Conservation (phyloP, 495 filamentous ascomycete genomes). For the Talaromyces wortmannii region DNA sequence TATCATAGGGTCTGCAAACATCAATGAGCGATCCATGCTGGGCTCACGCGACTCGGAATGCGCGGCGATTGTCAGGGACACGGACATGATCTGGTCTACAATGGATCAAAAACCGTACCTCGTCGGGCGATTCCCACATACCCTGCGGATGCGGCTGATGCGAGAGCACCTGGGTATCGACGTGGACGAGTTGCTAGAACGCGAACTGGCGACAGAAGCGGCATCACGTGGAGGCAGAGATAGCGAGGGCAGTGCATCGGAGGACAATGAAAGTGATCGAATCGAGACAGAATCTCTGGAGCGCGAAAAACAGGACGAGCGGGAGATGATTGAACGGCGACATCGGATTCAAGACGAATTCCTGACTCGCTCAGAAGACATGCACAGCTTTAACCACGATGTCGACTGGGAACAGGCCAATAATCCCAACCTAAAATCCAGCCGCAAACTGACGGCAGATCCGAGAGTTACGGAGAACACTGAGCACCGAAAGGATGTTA, state of each 20-base stretch:
- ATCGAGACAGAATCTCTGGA: slow-evolving; percentile 26
- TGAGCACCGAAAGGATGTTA: slow-evolving; percentile 67
- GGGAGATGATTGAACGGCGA: slow-evolving; percentile 48
- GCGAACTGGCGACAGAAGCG: slow-evolving; percentile 52
- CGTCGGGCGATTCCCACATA: slow-evolving; percentile 89
- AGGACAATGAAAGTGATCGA: slow-evolving; percentile 24
- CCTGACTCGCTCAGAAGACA: slow-evolving; percentile 50
- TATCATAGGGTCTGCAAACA: slow-evolving; percentile 96
- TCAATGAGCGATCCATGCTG: slow-evolving; percentile 96
- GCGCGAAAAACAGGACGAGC: slow-evolving; percentile 39
- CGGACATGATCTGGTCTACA: slow-evolving; percentile 84
- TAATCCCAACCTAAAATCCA: slow-evolving; percentile 54
- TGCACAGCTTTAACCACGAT: slow-evolving; percentile 82
- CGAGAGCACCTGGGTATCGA: slow-evolving; percentile 94
- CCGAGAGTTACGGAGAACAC: slow-evolving; percentile 55
- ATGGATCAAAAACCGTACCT: slow-evolving; percentile 87
- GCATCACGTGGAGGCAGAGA: slow-evolving; percentile 34
- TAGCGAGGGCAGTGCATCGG: slow-evolving; percentile 21
- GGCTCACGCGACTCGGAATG: slow-evolving; percentile 88
- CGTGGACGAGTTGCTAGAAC: slow-evolving; percentile 83
- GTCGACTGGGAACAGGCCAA: slow-evolving; percentile 60
- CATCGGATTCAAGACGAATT: slow-evolving; percentile 56
- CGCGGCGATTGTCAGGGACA: slow-evolving; percentile 86
- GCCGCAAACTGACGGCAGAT: slow-evolving; percentile 55
- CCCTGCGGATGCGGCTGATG: slow-evolving; percentile 90